Evolutionary conservation across 2,329 filamentous ascomycete species (phyloP), one percentile per base, ranked within the genome.

Genomic region (Microcyclospora tardicrescens): DNA sequence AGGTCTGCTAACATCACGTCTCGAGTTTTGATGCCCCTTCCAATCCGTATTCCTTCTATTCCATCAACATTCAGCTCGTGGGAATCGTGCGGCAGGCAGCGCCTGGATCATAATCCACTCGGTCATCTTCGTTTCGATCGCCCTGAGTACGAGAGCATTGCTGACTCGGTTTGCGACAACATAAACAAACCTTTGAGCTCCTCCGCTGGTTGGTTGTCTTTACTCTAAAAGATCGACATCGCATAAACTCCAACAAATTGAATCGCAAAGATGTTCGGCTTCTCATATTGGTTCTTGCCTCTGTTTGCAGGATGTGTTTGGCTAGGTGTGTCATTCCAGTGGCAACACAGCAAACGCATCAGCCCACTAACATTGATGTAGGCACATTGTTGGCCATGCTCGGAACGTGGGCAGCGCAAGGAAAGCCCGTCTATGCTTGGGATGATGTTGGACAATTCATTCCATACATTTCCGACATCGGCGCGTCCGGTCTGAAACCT

Each of bases 381-480:
- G 71, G 68, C 44, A 84, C 77, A 57, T 69, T 87, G 12, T 67
- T 85, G 16, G 75, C 71, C 39, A 72, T 86, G 61, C 65, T 86
- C 41, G 67, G 81, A n/a, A 69, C 74, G 60, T 89, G 83, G 83
- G 61, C 72, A 43, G 57, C 75, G 30, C 61, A 73, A 50, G 59
- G 80, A 40, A 60, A 63, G n/a, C 66, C 63, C 1, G 64, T 65
- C 45, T 84, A 81, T 52, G 42, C 63, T 2, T 78, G 74, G 31
- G 83, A 85, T 77, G 58, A 64, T 14, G 34, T 45, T 0, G 45
- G 48, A 27, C 78, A 83, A 55, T 58, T 49, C 16, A 78, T 89
- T 33, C 76, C 83, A 44, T 62, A 60, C 50, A 60, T 59, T 28
- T 58, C 56, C 48, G 74, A 79, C 52, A 61, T 78, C 40, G 76